Percentiles rank a stretch among this genome's conserved stretches.
Evolutionary conservation across 2,329 filamentous ascomycete species (phyloP).

Genomic region (Claviceps quebecensis): DNA sequence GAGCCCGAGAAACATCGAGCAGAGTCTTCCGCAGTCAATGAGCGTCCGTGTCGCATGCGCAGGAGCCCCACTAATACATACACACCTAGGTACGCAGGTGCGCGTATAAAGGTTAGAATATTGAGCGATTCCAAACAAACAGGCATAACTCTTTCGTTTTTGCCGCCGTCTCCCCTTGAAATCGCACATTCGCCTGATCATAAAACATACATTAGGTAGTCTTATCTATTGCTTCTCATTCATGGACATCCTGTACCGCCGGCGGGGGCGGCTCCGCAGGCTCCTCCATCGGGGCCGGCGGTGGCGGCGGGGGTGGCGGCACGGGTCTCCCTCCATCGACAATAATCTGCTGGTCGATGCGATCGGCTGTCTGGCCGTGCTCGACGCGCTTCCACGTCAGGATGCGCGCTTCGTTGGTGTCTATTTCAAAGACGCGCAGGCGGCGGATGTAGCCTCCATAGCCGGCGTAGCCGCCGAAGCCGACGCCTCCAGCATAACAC

Average conservation of each 20-base stretch:
- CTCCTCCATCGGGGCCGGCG: neutral
- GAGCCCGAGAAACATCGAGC: too few relatives aligned
- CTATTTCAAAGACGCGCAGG: constrained; percentile 80
- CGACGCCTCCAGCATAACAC: constrained; percentile 88
- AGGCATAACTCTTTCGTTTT: too few relatives aligned
- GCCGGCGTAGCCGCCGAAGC: constrained; percentile 89
- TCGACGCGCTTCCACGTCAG: constrained; percentile 88
- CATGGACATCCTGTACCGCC: constrained; percentile 6
- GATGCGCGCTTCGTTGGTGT: constrained; percentile 80
- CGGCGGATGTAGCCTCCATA: constrained; percentile 76
- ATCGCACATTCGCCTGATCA: neutral
- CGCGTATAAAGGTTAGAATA: too few relatives aligned
- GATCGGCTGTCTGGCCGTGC: constrained; percentile 37
- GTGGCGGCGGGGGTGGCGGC: constrained; percentile 14
- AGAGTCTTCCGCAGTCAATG: too few relatives aligned
- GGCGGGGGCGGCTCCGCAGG: neutral
- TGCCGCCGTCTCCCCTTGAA: neutral
- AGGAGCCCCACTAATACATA: too few relatives aligned
- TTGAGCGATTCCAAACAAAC: too few relatives aligned
- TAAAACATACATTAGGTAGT: neutral
- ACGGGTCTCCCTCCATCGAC: constrained; percentile 44
- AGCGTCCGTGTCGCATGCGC: too few relatives aligned
- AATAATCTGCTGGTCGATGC: constrained; percentile 51
- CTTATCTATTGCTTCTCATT: neutral
- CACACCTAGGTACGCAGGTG: too few relatives aligned